Evolutionary conservation across 768 basidiomycete species (phyloP).

Genomic region (Boletus tylopilopsis): DNA sequence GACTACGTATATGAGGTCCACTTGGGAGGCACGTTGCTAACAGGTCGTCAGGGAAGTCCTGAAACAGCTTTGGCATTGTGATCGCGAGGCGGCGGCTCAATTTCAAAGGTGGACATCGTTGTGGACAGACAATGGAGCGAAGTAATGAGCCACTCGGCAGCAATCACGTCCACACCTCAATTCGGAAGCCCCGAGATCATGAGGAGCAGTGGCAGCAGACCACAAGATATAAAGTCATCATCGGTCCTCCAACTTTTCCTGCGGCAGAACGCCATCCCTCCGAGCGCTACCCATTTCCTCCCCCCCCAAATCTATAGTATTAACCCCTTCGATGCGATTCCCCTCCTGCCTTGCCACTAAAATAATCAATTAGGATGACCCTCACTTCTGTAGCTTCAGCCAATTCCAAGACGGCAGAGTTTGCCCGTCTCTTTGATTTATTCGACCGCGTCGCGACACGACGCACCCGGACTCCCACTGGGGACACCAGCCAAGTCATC

Average conservation of each 20-base stretch:
- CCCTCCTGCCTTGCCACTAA: slow-evolving; percentile 1
- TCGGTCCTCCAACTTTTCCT: neutral
- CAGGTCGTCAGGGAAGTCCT: neutral
- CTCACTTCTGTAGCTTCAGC: slow-evolving; percentile 18
- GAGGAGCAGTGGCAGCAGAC: slow-evolving; percentile 3
- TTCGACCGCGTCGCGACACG: slow-evolving; percentile 52
- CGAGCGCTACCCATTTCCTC: neutral
- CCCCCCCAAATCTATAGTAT: neutral
- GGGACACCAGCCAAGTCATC: slow-evolving; percentile 16
- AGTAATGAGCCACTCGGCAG: slow-evolving; percentile 22
- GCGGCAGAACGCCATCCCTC: slow-evolving; percentile 2
- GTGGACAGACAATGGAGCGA: slow-evolving; percentile 15
- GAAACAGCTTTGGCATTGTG: neutral
- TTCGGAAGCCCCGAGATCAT: slow-evolving; percentile 5
- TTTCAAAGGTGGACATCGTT: slow-evolving; percentile 1
- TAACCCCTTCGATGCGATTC: neutral
- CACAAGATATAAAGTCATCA: slow-evolving; percentile 23
- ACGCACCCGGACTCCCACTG: slow-evolving; percentile 30
- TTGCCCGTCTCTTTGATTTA: slow-evolving; percentile 49
- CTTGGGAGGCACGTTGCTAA: neutral
- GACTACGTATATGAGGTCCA: too few species aligned
- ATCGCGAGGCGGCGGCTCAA: neutral
- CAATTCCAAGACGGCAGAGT: slow-evolving; percentile 45
- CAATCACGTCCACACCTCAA: slow-evolving; percentile 9
- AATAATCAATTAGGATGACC: slow-evolving; percentile 16